Evolutionary conservation across 2,329 filamentous ascomycete species (phyloP), one percentile per base, ranked within the genome.

Genomic region (Cladosporium oxysporum): DNA sequence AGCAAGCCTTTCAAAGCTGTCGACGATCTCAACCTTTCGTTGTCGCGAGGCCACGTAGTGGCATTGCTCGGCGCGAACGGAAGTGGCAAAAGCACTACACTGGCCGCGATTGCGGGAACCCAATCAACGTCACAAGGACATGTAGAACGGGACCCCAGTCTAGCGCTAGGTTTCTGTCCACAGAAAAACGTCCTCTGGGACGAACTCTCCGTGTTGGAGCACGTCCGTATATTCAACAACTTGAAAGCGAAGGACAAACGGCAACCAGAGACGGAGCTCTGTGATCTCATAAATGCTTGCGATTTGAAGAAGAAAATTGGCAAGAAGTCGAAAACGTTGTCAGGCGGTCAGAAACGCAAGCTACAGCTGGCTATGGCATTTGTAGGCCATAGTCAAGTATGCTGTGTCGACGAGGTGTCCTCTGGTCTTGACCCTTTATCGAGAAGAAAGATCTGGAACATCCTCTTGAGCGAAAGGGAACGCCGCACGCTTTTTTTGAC

Each of bases 141-240:
- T 3, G 94, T 97, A 70, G 86, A 85, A 33, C 88, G 96, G 53
- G 89, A 93, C 69, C 88, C 88, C 0, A 88, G 87, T 5, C 91
- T 91, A 16, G 91, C 91, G 0, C 83, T 97, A 21, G 93, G 93
- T 18, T 88, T 96, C 55, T 93, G 92, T 66, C 93, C 93, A 0
- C 93, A 97, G 75, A 93, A 93, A 81, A 97, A 97, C 71, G 93
- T 97, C 10, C 83, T 96, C 35, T 97, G 92, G 92, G 90, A 94
- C 70, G 89, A 93, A 66, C 79, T 97, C 60, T 95, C 91, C 0
- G 92, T 96, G 0, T 86, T 88, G 71, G 92, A 97, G 76, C 93
- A 96, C 72, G 87, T 96, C 18, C 79, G 80, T 7, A 90, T 96
- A 50, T 96, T 96, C 80, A 94, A 94, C 75, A 83, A 84, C 50